These are phyloP conservation scores for Cladorrhinum samala DNA, from an alignment of 495 filamentous ascomycete species.

Conservation along the genomic window DNA sequence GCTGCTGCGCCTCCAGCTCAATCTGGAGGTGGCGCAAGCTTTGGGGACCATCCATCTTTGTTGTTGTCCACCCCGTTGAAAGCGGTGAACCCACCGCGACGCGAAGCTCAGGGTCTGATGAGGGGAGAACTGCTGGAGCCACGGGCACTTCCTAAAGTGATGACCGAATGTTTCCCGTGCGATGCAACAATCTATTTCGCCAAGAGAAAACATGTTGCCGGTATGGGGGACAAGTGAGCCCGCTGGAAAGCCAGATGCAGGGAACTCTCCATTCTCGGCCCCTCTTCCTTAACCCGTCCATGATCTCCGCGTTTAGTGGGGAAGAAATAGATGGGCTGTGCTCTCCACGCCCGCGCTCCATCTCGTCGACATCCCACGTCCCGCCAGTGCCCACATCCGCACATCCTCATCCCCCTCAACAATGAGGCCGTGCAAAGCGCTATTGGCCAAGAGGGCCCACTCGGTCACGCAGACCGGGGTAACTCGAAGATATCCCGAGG, in stretches of 20 bases:
- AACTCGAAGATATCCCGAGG: not conserved
- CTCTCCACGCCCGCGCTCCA: not conserved
- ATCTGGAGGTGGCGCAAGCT: slow-evolving; percentile 1
- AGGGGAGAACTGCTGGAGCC: not conserved
- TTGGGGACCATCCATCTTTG: not conserved
- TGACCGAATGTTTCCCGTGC: not conserved
- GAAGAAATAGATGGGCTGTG: not conserved
- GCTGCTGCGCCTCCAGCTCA: slow-evolving; percentile 3
- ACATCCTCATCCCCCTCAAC: not conserved
- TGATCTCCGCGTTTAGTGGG: not conserved
- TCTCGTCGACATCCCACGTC: not conserved
- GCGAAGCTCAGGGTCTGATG: not conserved
- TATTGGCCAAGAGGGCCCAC: no score
- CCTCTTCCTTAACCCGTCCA: not conserved
- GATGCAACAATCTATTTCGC: not conserved
- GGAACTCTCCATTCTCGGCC: slow-evolving; percentile 3
- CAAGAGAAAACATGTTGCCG: no score
- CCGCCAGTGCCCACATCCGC: no score
- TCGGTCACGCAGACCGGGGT: not conserved
- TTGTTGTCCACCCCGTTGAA: not conserved
- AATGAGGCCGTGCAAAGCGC: slow-evolving; percentile 4
- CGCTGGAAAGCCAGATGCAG: not conserved
- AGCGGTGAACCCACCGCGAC: slow-evolving; percentile 10
- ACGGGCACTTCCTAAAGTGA: not conserved
- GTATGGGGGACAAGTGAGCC: not conserved